These are phyloP conservation scores for Cnidoscolus chayamansa DNA, from an alignment of 441 rosid genomes.

Conservation along the genomic window DNA sequence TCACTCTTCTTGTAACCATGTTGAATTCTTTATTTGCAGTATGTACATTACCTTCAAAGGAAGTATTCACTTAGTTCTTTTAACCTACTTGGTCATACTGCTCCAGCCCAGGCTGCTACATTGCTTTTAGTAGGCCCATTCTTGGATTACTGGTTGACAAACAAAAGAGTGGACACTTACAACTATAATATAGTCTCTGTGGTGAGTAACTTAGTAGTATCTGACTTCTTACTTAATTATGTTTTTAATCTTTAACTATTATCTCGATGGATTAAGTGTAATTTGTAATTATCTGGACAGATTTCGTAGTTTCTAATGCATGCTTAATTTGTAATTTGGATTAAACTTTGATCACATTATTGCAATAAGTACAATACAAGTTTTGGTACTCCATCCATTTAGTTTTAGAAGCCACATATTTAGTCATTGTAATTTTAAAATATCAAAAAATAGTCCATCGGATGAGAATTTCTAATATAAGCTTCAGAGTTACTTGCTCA, in stretches of 20 bases:
- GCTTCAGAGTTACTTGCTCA: neutral
- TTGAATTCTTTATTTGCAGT: conserved; percentile 5
- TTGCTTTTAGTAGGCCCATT: conserved; percentile 4
- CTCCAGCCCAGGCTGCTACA: conserved; percentile 5
- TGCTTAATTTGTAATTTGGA: neutral
- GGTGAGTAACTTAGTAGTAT: conserved; percentile 40
- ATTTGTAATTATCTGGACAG: neutral
- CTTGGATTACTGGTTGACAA: conserved; percentile 7
- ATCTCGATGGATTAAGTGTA: neutral
- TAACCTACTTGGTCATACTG: conserved; percentile 3
- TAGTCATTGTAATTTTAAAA: too few relatives aligned
- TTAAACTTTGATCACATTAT: neutral
- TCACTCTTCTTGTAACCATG: conserved; percentile 16
- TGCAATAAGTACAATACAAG: too few relatives aligned
- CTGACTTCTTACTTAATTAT: neutral
- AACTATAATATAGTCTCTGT: conserved; percentile 47
- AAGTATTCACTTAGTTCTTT: conserved; percentile 5
- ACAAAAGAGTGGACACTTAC: conserved; percentile 8
- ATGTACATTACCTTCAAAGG: conserved; percentile 8
- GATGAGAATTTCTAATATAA: neutral
- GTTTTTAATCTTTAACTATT: neutral
- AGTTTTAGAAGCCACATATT: too few relatives aligned
- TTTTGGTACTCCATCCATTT: too few relatives aligned
- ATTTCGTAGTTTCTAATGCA: neutral
- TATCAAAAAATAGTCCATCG: too few relatives aligned